These are phyloP conservation scores for Marchantia polymorpha DNA, from an alignment of 225 moss, liverwort and hornwort species.

Conservation along the genomic window DNA sequence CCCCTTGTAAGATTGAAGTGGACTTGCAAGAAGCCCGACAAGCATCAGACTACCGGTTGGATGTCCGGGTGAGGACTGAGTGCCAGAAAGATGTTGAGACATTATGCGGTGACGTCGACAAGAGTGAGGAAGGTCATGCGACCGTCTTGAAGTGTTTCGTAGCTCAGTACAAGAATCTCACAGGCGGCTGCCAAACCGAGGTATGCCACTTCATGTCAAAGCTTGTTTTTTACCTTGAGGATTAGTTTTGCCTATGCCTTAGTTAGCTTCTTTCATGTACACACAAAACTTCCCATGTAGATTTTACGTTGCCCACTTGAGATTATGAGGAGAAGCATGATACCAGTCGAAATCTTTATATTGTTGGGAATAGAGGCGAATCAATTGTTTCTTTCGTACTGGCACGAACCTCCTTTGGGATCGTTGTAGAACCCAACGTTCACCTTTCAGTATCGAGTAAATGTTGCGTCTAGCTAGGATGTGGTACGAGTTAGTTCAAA, in stretches of 20 bases:
- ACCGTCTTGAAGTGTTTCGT: constrained; percentile 46
- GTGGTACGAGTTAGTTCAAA: background rate
- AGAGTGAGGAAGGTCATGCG: constrained; percentile 46
- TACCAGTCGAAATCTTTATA: too few relatives aligned
- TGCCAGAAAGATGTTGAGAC: constrained; percentile 43
- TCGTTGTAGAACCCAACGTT: background rate
- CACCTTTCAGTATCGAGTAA: background rate
- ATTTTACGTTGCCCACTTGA: too few relatives aligned
- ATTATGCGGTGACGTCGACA: constrained; percentile 36
- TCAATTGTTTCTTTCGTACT: background rate
- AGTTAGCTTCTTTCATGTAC: too few relatives aligned
- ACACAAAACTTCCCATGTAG: too few relatives aligned
- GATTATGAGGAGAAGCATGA: too few relatives aligned
- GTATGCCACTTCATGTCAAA: constrained; percentile 14
- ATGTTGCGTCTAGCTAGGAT: background rate
- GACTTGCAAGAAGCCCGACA: constrained; percentile 55
- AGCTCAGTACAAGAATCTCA: constrained; percentile 30
- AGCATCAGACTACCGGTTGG: constrained; percentile 52
- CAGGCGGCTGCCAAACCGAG: constrained; percentile 48
- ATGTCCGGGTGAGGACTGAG: constrained; percentile 50
- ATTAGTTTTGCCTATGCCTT: too few relatives aligned
- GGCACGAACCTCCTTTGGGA: background rate
- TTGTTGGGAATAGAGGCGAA: too few relatives aligned
- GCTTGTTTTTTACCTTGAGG: background rate
- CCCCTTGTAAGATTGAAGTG: constrained; percentile 48